A percentile compares a stretch with the other conserved stretches of the same genome.
Evolutionary conservation across 306 rosid genomes (phyloP).

Genomic region (Lathyrus aphaca): DNA sequence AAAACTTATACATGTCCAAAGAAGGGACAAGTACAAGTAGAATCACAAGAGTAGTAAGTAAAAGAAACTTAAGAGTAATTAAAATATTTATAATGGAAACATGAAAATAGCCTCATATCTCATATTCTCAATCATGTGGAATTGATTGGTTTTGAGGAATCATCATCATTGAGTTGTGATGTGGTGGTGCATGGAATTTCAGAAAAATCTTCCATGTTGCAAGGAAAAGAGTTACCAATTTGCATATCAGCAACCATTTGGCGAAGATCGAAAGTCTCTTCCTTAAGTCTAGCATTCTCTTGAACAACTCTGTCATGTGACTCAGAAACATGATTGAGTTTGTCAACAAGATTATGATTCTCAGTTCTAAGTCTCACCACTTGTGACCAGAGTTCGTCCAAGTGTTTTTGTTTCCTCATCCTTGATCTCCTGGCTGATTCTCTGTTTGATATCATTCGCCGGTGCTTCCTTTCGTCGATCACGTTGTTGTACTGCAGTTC

Average conservation of each 20-base stretch:
- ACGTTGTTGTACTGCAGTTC: conserved; percentile 55
- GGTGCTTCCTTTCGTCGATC: conserved; percentile 71
- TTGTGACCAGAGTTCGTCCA: conserved; percentile 84
- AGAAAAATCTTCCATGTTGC: conserved; percentile 51
- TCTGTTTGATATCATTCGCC: conserved; percentile 84
- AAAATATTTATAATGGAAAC: conserved; percentile 23
- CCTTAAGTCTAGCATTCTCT: conserved; percentile 69
- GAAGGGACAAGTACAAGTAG: conserved; percentile 18
- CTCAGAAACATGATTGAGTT: conserved; percentile 59
- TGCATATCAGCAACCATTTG: conserved; percentile 58
- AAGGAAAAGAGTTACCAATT: conserved; percentile 46
- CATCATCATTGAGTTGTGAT: conserved; percentile 55
- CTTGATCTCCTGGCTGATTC: conserved; percentile 85
- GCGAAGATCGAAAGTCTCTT: conserved; percentile 67
- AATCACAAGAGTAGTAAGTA: conserved; percentile 34
- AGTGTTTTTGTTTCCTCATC: conserved; percentile 86
- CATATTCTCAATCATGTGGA: conserved; percentile 36
- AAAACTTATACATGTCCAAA: conserved; percentile 40
- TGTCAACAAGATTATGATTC: conserved; percentile 62
- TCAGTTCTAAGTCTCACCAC: conserved; percentile 69
- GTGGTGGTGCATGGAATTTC: conserved; percentile 58
- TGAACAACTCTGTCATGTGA: conserved; percentile 57
- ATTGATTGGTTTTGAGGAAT: conserved; percentile 53
- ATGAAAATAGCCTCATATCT: conserved; percentile 32
- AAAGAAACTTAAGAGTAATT: conserved; percentile 32